Percentiles rank a stretch among this genome's conserved stretches.
Conservation (phyloP, 768 basidiomycete species). For the Boletus sp. region DNA sequence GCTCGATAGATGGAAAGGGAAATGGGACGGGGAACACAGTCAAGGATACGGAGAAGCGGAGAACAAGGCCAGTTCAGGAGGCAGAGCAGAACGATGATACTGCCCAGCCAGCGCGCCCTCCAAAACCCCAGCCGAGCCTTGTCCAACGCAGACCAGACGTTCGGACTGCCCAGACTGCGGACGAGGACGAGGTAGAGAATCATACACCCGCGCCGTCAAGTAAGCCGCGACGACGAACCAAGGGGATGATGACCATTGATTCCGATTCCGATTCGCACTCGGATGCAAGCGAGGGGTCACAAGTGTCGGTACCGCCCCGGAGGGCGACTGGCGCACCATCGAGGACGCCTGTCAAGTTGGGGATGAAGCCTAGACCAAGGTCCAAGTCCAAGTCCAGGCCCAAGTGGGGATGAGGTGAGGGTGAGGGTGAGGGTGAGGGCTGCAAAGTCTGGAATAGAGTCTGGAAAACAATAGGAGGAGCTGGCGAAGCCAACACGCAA, state of each 20-base stretch:
- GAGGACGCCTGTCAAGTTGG: conserved; percentile 24
- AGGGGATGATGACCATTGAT: not conserved
- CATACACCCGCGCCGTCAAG: not conserved
- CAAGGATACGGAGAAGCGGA: not conserved
- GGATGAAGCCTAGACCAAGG: conserved; percentile 27
- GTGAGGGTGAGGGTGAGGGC: not conserved
- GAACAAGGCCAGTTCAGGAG: not conserved
- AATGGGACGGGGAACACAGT: not conserved
- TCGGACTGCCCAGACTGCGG: not conserved
- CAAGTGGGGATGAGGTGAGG: not conserved
- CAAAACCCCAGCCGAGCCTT: not conserved
- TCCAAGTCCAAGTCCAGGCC: conserved; percentile 11
- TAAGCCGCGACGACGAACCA: not conserved
- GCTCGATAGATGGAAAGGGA: not conserved
- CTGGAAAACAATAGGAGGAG: not conserved
- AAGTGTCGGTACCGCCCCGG: conserved; percentile 15
- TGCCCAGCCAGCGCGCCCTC: not conserved
- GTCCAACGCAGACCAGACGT: not conserved
- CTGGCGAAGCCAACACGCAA: not conserved
- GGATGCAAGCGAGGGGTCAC: not conserved
- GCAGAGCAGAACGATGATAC: not conserved
- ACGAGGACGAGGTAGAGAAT: not conserved
- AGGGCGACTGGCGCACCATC: not conserved
- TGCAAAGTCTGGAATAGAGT: not conserved
- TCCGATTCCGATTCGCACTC: conserved; percentile 2